These are phyloP conservation scores for Paramecium biaurelia DNA, from an alignment of 73 alveolate species.

Conservation along the genomic window DNA sequence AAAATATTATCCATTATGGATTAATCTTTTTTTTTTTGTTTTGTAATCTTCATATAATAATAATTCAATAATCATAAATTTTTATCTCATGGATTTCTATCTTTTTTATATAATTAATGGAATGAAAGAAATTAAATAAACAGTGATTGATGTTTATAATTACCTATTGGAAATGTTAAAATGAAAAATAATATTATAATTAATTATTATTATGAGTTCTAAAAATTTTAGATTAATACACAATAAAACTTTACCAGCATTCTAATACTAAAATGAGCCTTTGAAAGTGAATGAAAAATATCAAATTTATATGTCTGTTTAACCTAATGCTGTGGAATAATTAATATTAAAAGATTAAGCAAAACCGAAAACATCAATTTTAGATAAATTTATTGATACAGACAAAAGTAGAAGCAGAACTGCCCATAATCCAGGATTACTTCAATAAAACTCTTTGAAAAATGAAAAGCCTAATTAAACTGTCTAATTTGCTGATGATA, in stretches of 20 bases:
- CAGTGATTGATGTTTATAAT: constrained; percentile 51
- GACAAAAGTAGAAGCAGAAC: neutral
- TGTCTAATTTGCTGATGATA: neutral
- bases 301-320: neutral
- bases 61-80: neutral
- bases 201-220: neutral
- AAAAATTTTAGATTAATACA: constrained; percentile 25
- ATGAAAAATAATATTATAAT: neutral
- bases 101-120: constrained; percentile 47
- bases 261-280: constrained; percentile 31
- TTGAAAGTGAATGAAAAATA: neutral
- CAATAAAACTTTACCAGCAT: neutral
- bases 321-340: neutral
- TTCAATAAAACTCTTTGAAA: neutral
- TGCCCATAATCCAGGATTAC: neutral
- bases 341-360: neutral
- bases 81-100: constrained; percentile 63
- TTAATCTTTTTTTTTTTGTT: neutral
- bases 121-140: constrained; percentile 55
- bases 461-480: neutral
- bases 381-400: neutral
- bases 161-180: constrained; percentile 17
- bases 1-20: neutral
- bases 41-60: neutral
- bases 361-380: neutral